phyloP scores from a whole-genome alignment of 257 asterid species.

The Solanum dulcamara region DNA sequence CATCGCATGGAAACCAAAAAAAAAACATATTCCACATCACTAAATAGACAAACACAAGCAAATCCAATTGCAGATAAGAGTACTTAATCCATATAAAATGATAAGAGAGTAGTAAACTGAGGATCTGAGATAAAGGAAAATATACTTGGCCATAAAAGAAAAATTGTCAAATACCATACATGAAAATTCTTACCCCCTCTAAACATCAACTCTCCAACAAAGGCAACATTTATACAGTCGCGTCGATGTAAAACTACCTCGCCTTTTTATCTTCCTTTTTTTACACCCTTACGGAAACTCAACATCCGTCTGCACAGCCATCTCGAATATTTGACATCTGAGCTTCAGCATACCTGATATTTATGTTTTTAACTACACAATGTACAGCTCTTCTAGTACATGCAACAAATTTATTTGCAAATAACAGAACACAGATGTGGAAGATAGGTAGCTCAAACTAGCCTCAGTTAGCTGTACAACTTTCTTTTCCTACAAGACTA shows the following conservation, averaged over 20 bases:
- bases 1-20: not conserved
- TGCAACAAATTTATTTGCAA: conserved; percentile 34
- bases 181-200: conserved; percentile 7
- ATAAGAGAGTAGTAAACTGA: not conserved
- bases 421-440: not conserved
- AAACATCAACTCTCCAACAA: conserved; percentile 19
- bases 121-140: not conserved
- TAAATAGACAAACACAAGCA: not conserved
- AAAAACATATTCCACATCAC: not conserved
- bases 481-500: conserved; percentile 27
- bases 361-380: conserved; percentile 29
- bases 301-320: conserved; percentile 24
- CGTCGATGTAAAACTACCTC: conserved; percentile 16
- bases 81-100: not conserved
- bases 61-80: not conserved
- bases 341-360: conserved; percentile 24
- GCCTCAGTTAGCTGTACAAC: conserved; percentile 84
- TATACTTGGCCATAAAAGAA: conserved; percentile 7
- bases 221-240: conserved; percentile 26
- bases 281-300: conserved; percentile 10
- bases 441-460: conserved; percentile 49
- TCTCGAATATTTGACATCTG: conserved; percentile 16
- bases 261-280: conserved; percentile 10
- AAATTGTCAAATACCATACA: conserved; percentile 15
- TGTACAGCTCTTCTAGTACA: conserved; percentile 35